These are phyloP conservation scores for Phytophthora niederhauseri DNA, from an alignment of 352 stramenopile genomes.

Conservation along the genomic window DNA sequence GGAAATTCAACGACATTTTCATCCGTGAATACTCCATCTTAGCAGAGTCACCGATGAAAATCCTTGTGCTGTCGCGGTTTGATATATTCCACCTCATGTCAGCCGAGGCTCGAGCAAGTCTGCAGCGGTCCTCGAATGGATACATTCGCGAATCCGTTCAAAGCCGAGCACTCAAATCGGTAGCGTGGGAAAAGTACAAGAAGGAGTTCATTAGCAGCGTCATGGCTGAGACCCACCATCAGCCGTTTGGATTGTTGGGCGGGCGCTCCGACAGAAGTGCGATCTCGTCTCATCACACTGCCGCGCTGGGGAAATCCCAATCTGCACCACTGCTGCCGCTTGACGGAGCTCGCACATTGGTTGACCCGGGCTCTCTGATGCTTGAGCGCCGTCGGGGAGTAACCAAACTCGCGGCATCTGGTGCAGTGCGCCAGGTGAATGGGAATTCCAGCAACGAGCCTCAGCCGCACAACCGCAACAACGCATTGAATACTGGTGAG, in stretches of 20 bases:
- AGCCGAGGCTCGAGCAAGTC: conserved; percentile 61
- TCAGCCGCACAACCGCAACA: conserved; percentile 3
- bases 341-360: conserved; percentile 32
- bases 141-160: conserved; percentile 71
- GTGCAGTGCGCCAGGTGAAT: neutral
- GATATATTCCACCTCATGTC: conserved; percentile 88
- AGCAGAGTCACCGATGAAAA: conserved; percentile 74
- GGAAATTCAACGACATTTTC: conserved; percentile 84
- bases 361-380: conserved; percentile 45
- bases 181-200: conserved; percentile 82
- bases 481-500: neutral
- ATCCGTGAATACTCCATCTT: conserved; percentile 79
- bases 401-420: neutral
- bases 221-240: conserved; percentile 32
- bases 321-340: conserved; percentile 42
- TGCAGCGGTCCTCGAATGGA: conserved; percentile 66
- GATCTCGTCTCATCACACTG: conserved; percentile 2
- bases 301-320: conserved; percentile 28
- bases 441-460: conserved; percentile 1
- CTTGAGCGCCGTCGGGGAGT: conserved; percentile 34
- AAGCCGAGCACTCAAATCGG: conserved; percentile 73
- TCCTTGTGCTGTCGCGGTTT: conserved; percentile 84
- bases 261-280: conserved; percentile 1
- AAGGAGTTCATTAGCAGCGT: conserved; percentile 62
- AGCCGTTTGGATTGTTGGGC: conserved; percentile 14